phyloP scores from a whole-genome alignment of 129 eudicot genomes.

The Ambrosia trifida region DNA sequence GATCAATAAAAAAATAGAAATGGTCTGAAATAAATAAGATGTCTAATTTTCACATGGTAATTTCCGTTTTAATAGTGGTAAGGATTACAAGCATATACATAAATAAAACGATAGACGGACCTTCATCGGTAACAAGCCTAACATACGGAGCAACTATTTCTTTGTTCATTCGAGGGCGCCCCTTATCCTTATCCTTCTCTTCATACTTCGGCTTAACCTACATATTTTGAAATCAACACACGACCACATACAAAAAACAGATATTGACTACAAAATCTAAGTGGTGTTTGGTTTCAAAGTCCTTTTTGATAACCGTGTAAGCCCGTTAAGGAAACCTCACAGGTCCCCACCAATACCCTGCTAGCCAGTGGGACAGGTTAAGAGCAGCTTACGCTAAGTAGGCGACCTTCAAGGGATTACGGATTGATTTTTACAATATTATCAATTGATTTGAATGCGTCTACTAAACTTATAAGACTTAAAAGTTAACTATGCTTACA shows the following conservation, averaged over 20 bases:
- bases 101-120: constrained; percentile 30
- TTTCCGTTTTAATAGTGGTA: background rate
- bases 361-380: background rate
- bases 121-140: constrained; percentile 69
- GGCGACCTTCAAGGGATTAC: background rate
- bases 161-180: constrained; percentile 59
- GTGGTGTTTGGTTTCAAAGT: background rate
- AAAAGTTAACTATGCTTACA: constrained; percentile 4
- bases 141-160: constrained; percentile 44
- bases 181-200: constrained; percentile 44
- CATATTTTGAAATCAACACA: background rate
- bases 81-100: background rate
- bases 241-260: background rate
- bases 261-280: background rate
- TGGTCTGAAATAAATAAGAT: background rate
- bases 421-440: background rate
- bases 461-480: background rate
- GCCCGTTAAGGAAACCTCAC: background rate
- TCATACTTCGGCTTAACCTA: constrained; percentile 49
- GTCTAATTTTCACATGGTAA: background rate
- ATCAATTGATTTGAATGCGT: background rate
- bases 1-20: constrained; percentile 4
- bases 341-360: background rate
- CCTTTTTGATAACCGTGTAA: background rate
- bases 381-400: background rate